phyloP scores from a whole-genome alignment of 345 rosid species.

The Gynandropsis gynandra region DNA sequence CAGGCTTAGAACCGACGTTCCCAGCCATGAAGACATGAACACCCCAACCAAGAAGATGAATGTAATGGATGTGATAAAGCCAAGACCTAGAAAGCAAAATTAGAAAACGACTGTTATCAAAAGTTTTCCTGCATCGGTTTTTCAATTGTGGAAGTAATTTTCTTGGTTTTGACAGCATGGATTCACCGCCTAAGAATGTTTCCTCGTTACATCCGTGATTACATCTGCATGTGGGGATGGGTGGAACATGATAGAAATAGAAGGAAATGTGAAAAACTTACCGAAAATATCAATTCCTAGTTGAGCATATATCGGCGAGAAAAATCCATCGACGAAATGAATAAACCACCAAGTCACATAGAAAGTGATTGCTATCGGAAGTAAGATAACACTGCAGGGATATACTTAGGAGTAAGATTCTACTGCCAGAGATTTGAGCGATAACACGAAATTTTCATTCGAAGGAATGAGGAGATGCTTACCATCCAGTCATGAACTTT shows the following conservation, averaged over 20 bases:
- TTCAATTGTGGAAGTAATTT: not conserved
- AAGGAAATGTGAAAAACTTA: conserved; percentile 27
- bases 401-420: conserved; percentile 25
- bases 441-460: not conserved
- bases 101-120: conserved; percentile 12
- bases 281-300: conserved; percentile 94
- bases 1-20: conserved; percentile 81
- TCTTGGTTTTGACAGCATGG: not conserved
- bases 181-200: not conserved
- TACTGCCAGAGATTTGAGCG: not conserved
- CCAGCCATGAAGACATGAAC: conserved; percentile 99
- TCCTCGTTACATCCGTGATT: not conserved
- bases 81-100: conserved; percentile 57
- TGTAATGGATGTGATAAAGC: conserved; percentile 82
- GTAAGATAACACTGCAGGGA: conserved; percentile 78
- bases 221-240: not conserved
- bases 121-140: not conserved
- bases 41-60: conserved; percentile 97
- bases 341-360: conserved; percentile 99
- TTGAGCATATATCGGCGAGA: conserved; percentile 90
- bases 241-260: not conserved
- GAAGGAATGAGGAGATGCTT: conserved; percentile 13
- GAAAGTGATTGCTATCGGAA: conserved; percentile 93
- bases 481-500: conserved; percentile 99
- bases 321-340: conserved; percentile 96